Base-by-base conservation (phyloP, 495 filamentous ascomycete species). In the Apiosordaria backusii region DNA sequence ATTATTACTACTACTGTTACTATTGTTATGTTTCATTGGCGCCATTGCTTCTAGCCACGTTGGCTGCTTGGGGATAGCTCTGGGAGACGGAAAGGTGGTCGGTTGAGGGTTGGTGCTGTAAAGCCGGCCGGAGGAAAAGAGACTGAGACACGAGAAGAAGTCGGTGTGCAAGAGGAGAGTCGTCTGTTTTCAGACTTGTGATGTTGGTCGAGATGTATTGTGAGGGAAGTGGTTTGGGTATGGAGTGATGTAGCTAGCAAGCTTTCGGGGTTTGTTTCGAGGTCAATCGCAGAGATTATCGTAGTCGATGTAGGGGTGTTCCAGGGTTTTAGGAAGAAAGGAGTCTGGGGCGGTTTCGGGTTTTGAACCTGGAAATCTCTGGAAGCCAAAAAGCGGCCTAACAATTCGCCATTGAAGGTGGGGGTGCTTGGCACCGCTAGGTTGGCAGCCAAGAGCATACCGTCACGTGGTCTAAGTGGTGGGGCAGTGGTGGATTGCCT, bases 1-100 rank as follows among this genome's bases (percentile, higher is more conserved):
- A 87, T 86, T 83, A 80, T 85, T 86, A 87, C 80, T 88, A 87
- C 83, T 91, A 88, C 83, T 88, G 86, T 80, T 86, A 79, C 81
- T 87, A 79, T 80, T 86, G 81, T 79, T 86, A 78, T 84, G 86
- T 82, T 84, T 89, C 81, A 81, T 84, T 77, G 84, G 81, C 78
- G 84, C 81, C 84, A 86, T 86, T 71, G 63, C 67, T 77, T 35
- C 27, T 61, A 61, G 59, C 59, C 59, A 61, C 59, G 25, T 35
- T 61, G 59, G 59, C 59, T 61, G 59, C 24, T 61, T 45, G 23
- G 55, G 35, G 13, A 45, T 59, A 24, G 16, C 23, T 18, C 23
- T 25, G 25, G 25, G 15, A 27, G 15, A 40, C 4, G 26, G 3
- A 18, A 27, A 27, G 27, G 59, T 61, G 27, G 10, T 40, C 7